Evolutionary conservation across 495 filamentous ascomycete genomes (phyloP).

Genomic region (Tuber borchii): DNA sequence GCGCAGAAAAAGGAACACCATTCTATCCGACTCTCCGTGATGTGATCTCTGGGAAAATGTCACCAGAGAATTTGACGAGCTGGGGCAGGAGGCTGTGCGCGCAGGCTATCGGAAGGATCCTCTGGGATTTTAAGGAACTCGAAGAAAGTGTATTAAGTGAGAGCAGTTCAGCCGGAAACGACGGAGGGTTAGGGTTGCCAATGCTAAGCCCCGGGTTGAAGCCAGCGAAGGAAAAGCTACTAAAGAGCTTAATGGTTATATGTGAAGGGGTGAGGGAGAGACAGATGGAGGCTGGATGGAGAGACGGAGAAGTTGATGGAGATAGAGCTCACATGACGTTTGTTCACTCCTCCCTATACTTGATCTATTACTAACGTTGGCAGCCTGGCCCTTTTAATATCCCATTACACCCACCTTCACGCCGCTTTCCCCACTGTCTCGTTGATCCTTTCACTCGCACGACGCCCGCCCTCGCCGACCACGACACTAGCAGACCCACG

Average conservation of each 20-base stretch:
- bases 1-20: slow-evolving; percentile 21
- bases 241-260: slow-evolving; percentile 30
- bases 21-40: slow-evolving; percentile 40
- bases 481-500: slow-evolving; percentile 28
- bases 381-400: slow-evolving; percentile 39
- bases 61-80: slow-evolving; percentile 31
- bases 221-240: slow-evolving; percentile 38
- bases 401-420: slow-evolving; percentile 41
- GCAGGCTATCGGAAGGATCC: slow-evolving; percentile 41
- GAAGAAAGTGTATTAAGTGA: slow-evolving; percentile 40
- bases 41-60: slow-evolving; percentile 37
- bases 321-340: slow-evolving; percentile 39
- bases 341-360: slow-evolving; percentile 9
- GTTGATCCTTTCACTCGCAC: slow-evolving; percentile 40
- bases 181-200: slow-evolving; percentile 28
- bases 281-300: slow-evolving; percentile 19
- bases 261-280: slow-evolving; percentile 32
- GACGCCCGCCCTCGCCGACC: slow-evolving; percentile 28
- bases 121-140: slow-evolving; percentile 44
- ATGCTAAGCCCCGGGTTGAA: slow-evolving; percentile 38
- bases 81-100: slow-evolving; percentile 42
- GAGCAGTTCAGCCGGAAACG: slow-evolving; percentile 20
- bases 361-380: slow-evolving; percentile 14
- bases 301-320: slow-evolving; percentile 33
- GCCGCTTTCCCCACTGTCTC: slow-evolving; percentile 40